Evolutionary conservation across 169 alveolate species (phyloP), one percentile per base, ranked within the genome.

Genomic region (Perkinsus chesapeaki): DNA sequence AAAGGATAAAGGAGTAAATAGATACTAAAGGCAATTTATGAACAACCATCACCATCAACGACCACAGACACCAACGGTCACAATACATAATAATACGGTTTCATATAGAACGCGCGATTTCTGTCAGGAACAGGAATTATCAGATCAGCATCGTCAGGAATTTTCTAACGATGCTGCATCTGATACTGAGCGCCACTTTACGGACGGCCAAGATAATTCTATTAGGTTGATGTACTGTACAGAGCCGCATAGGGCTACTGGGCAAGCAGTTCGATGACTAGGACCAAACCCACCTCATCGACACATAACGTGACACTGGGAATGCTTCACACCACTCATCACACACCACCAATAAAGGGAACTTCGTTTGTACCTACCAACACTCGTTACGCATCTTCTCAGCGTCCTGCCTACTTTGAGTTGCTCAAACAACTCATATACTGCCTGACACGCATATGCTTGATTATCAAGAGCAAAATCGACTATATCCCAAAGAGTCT

Each of bases 261-360:
- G n/a, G n/a, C n/a, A n/a, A n/a, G n/a, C n/a, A n/a, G n/a, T n/a
- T n/a, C n/a, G n/a, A 47, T 47, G 9, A 10, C 72, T 47, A 19
- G 27, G 27, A 47, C 19, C 9, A 47, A 47, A 47, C 27, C 72
- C 27, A 60, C 82, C 92, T 39, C 92, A 94, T 93, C n/a, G 96
- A 94, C 39, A 94, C 92, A 31, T 91, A 94, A 37, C 93, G 93
- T 39, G 93, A 73, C 39, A 94, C 96, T 3, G 95, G 96, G 48
- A 94, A 94, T 92, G 94, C 92, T 73, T 94, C 96, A 43, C 92
- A 91, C 96, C 96, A 94, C 73, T 94, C 94, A 38, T 94, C 95
- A 91, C 92, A 39, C 19, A 12, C 94, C 20, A 93, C 39, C 39
- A 94, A 93, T 12, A 94, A 39, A 10, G 94, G 94, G 93, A 91